Conservation (phyloP, 306 rosid species). For the Pyrus communis region DNA sequence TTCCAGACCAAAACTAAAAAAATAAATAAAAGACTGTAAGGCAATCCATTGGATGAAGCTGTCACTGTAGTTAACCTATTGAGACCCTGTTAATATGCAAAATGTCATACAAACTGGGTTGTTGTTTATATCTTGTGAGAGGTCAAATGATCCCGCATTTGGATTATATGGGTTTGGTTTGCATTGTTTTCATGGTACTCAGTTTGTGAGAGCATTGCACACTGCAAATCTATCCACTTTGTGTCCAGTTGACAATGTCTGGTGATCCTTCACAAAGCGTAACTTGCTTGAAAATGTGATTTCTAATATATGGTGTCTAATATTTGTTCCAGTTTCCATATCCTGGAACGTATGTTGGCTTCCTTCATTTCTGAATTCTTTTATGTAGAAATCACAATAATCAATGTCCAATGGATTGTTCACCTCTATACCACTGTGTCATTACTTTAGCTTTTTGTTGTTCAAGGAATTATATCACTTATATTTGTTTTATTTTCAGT, state of each 20-base stretch:
- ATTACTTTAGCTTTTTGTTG: constrained; percentile 4
- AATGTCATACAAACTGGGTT: not conserved
- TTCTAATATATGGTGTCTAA: not conserved
- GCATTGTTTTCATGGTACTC: not conserved
- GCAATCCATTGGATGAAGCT: not conserved
- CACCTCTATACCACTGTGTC: not conserved
- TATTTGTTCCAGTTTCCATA: not conserved
- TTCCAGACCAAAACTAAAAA: not conserved
- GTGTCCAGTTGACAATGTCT: not conserved
- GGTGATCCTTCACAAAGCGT: not conserved
- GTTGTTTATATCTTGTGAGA: not conserved
- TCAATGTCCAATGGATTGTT: not conserved
- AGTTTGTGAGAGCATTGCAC: not conserved
- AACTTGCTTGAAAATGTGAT: not conserved
- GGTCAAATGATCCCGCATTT: not conserved
- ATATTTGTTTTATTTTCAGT: constrained; percentile 38
- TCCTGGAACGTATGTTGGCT: not conserved
- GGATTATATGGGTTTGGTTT: not conserved
- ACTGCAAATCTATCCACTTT: not conserved
- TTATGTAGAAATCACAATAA: not conserved
- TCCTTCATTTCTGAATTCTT: not conserved
- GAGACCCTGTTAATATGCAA: not conserved
- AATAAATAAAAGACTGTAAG: too few species aligned
- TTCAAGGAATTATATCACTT: constrained; percentile 11
- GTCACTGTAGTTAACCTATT: not conserved